A percentile compares a stretch with the other conserved stretches of the same genome.
phyloP scores from a whole-genome alignment of 2,329 filamentous ascomycete species.

The Blastomyces silverae region DNA sequence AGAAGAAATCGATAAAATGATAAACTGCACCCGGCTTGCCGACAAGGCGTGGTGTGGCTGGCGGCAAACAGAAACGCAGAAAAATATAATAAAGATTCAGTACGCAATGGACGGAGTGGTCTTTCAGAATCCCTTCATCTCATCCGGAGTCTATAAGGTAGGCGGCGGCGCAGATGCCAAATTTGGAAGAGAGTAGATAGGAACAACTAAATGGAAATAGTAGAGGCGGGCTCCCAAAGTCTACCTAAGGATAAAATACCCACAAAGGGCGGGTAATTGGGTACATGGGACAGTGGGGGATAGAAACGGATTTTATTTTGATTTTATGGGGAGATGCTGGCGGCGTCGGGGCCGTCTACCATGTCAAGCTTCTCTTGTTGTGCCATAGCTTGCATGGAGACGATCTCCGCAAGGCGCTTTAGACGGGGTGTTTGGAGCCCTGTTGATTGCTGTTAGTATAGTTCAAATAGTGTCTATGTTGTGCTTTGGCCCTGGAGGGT shows the following conservation, averaged over 20 bases:
- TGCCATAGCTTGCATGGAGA: constrained; percentile 90
- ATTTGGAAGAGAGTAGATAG: not conserved
- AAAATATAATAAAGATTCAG: not conserved
- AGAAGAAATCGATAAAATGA: not conserved
- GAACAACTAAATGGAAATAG: not conserved
- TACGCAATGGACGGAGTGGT: not conserved
- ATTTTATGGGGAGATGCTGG: constrained; percentile 18
- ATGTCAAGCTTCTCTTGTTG: constrained; percentile 78
- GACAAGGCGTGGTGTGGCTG: not conserved
- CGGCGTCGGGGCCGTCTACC: constrained; percentile 26
- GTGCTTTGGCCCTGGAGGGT: constrained; percentile 7
- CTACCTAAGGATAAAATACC: not conserved
- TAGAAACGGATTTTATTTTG: not conserved
- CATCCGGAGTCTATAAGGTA: not conserved
- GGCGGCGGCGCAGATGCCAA: not conserved
- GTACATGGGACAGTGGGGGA: not conserved
- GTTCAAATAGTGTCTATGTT: not conserved
- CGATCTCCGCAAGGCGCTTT: constrained; percentile 96
- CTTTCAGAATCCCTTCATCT: not conserved
- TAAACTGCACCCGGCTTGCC: not conserved
- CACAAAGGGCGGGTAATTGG: not conserved
- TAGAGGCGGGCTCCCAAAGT: not conserved
- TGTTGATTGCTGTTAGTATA: constrained; percentile 38
- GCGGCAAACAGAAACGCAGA: not conserved
- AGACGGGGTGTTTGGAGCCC: constrained; percentile 93